Evolutionary conservation across 2,329 filamentous ascomycete species (phyloP), one percentile per base, ranked within the genome.

Genomic region (Paecilomyces fulvus): DNA sequence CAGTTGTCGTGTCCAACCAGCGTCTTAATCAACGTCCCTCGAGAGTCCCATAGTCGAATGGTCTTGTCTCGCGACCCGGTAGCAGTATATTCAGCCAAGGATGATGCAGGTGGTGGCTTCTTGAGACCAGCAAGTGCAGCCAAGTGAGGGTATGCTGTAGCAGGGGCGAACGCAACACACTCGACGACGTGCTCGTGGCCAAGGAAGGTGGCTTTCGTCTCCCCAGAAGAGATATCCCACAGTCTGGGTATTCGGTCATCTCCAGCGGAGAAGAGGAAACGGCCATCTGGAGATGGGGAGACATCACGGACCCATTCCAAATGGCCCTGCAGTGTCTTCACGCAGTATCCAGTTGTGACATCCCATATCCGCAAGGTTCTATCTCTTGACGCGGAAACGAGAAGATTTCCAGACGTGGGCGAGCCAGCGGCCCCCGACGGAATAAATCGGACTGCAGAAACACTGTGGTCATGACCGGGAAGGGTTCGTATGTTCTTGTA

Each of bases 401-500:
- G 80, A 14, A 95, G 80, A 65, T 96, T 95, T 30, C 89, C 88
- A 1, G 88, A 89, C n/a, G 85, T 80, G 2, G 88, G 88, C 1
- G 86, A 85, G 48, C 88, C 90, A 1, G 87, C 87, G 17, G 88
- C 88, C 21, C 89, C 89, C 7, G 87, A 90, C 2, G 90, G 90
- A 37, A 96, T 87, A 70, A 96, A 96, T 7, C 91, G 86, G 30
- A 96, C 86, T 2, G 89, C 87, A 63, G 88, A 94, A 55, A 96
- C 89, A 61, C 87, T 94, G 71, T 96, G 92, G 65, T 96, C 92
- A 73, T 96, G 92, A 5, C 92, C 92, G 0, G 89, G 88, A 20
- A 96, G 78, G 1, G 92, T 96, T 53, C 91, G 83, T 56, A 96
- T 95, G 68, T 96, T 96, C 72, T 96, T 95, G 77, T 96, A 96